Conservation (phyloP, 129 eudicot genomes). For the Chrysanthemum seticuspe region DNA sequence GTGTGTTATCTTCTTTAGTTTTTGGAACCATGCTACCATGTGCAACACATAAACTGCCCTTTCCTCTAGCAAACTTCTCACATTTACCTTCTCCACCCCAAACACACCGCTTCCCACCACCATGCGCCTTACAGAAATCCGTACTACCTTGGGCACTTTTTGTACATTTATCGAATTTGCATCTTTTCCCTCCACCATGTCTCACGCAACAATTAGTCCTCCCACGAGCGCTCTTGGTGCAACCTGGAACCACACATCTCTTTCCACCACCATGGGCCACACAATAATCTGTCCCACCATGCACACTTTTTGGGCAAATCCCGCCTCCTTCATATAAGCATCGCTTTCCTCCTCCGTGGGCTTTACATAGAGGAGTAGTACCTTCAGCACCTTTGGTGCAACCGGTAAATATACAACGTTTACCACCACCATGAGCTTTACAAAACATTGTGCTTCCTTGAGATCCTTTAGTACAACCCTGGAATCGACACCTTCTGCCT, state of each 20-base stretch:
- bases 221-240: conserved; percentile 88
- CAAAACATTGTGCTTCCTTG: conserved; percentile 85
- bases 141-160: conserved; percentile 98
- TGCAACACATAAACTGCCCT: conserved; percentile 69
- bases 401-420: conserved; percentile 71
- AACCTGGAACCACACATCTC: conserved; percentile 64
- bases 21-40: conserved; percentile 54
- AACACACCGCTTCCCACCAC: conserved; percentile 78
- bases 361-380: conserved; percentile 75
- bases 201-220: conserved; percentile 74
- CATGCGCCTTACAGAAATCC: conserved; percentile 79
- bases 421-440: conserved; percentile 88
- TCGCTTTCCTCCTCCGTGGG: conserved; percentile 85
- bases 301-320: conserved; percentile 86
- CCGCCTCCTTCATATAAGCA: conserved; percentile 80
- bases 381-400: conserved; percentile 92
- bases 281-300: conserved; percentile 78
- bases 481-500: conserved; percentile 78
- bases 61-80: conserved; percentile 77
- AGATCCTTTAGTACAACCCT: conserved; percentile 66
- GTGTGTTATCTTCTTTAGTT: conserved; percentile 28
- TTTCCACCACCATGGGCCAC: conserved; percentile 94
- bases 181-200: conserved; percentile 86
- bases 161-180: conserved; percentile 53
- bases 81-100: conserved; percentile 79